Evolutionary conservation across 768 basidiomycete species (phyloP), one percentile per base, ranked within the genome.

Genomic region (Phallus indusiatus): DNA sequence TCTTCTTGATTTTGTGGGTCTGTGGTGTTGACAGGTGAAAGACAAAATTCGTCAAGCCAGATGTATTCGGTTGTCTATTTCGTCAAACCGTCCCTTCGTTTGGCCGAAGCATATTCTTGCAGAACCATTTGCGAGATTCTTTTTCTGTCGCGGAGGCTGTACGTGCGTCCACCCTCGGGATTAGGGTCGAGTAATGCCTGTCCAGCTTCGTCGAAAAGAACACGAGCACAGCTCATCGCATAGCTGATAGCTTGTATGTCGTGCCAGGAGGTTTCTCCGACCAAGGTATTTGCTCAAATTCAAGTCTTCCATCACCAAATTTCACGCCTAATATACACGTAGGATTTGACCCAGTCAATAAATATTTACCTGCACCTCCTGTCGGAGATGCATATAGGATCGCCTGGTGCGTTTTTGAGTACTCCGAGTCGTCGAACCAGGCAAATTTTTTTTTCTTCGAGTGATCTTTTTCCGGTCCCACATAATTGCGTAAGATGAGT

Each of bases 11-110:
- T 49, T 42, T 42, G 14, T 10, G 42, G 42, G 12, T 3, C 4
- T 42, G 12, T n/a, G 12, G 42, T 42, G 12, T 18, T 14, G 16
- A 14, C 18, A 11, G 50, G 4, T 4, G 22, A 52, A 2, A 52
- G 50, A 52, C 50, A 52, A 18, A 52, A 52, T 52, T 52, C 50
- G 50, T 52, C 50, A 14, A 52, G 18, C 50, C 50, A 52, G 18
- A 52, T 52, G 16, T 52, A 52, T 35, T 52, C 50, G 11, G 18
- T 52, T 35, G 5, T 52, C 9, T 14, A 4, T 52, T 35, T 24
- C 18, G 50, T 35, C 50, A 20, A 28, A 28, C 28, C 28, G 7
- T 28, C 28, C 18, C 50, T 4, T 52, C 34, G 24, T 35, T 18
- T 24, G 1, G 22, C 50, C 16, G 22, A 24, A 2, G 50, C 24